Conservation (phyloP, 2,329 filamentous ascomycete species). For the Aspergillus jensenii region DNA sequence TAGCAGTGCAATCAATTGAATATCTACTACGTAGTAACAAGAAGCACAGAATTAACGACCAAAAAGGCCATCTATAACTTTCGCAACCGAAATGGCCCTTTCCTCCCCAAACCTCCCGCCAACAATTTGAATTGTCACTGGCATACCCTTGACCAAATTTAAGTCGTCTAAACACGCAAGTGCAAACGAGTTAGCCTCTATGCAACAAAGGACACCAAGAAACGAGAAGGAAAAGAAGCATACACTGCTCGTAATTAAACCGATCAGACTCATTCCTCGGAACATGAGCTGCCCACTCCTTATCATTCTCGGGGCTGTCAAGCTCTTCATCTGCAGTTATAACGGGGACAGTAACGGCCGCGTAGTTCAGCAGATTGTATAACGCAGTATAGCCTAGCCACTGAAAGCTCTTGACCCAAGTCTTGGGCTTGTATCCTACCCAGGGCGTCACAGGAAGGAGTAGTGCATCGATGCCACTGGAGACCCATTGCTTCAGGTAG, state of each 20-base stretch:
- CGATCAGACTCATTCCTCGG: slow-evolving; percentile 49
- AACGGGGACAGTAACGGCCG: slow-evolving; percentile 41
- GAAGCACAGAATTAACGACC: neutral
- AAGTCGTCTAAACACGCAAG: slow-evolving; percentile 25
- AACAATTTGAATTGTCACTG: slow-evolving; percentile 34
- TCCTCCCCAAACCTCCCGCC: slow-evolving; percentile 35
- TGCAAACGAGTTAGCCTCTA: neutral
- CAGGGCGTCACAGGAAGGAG: slow-evolving; percentile 28
- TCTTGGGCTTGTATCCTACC: slow-evolving; percentile 30
- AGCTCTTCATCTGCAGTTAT: slow-evolving; percentile 40
- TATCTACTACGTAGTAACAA: too few species aligned
- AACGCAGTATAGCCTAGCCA: slow-evolving; percentile 37
- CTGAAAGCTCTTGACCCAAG: slow-evolving; percentile 31
- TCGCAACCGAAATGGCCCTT: slow-evolving; percentile 30
- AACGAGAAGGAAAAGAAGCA: slow-evolving; percentile 2
- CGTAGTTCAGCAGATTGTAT: slow-evolving; percentile 38
- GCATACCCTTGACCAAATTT: slow-evolving; percentile 31
- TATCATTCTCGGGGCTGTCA: slow-evolving; percentile 28
- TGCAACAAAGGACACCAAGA: slow-evolving; percentile 1
- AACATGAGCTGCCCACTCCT: slow-evolving; percentile 30
- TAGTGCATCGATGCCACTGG: slow-evolving; percentile 30
- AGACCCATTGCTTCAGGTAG: slow-evolving; percentile 26
- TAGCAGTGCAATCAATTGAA: neutral
- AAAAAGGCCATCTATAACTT: slow-evolving; percentile 28
- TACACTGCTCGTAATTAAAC: slow-evolving; percentile 43